Evolutionary conservation across 2,329 filamentous ascomycete species (phyloP).

Genomic region (Pseudopithomyces chartarum): DNA sequence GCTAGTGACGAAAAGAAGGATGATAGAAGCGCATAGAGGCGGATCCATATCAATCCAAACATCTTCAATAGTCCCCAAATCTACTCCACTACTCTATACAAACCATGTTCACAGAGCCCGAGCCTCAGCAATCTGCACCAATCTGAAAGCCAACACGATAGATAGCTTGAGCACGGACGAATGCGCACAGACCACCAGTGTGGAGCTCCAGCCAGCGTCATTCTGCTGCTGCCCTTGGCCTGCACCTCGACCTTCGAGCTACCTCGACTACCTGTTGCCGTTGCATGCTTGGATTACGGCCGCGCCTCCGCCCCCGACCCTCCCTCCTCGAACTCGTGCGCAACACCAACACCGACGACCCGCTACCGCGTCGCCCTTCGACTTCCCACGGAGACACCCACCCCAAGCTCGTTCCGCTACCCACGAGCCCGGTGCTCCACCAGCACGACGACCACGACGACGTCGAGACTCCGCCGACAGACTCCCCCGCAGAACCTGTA

Average conservation of each 20-base stretch:
- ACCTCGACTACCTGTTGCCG: conserved; percentile 19
- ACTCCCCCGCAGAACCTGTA: conserved; percentile 19
- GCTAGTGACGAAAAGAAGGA: neutral
- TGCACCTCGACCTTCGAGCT: conserved; percentile 14
- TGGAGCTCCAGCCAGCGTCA: conserved; percentile 10
- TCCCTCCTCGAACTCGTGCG: conserved; percentile 67
- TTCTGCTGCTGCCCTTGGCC: conserved; percentile 5
- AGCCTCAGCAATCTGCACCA: neutral
- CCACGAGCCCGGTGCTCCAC: conserved; percentile 38
- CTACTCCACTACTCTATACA: no score
- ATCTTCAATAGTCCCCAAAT: no score
- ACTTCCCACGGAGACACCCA: conserved; percentile 28
- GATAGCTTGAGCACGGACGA: conserved; percentile 13
- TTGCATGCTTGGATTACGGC: conserved; percentile 63
- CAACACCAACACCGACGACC: conserved; percentile 55
- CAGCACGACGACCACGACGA: conserved; percentile 25
- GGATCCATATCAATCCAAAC: neutral
- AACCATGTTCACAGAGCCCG: no score
- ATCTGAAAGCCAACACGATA: neutral
- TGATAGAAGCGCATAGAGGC: neutral
- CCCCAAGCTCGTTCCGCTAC: conserved; percentile 42
- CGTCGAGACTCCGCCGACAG: conserved; percentile 31
- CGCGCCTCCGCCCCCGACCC: conserved; percentile 62
- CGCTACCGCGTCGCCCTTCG: conserved; percentile 44
- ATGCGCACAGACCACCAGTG: neutral